Evolutionary conservation across 163 green algal genomes (phyloP), one percentile per base, ranked within the genome.

Genomic region (Scenedesmus sp.): DNA sequence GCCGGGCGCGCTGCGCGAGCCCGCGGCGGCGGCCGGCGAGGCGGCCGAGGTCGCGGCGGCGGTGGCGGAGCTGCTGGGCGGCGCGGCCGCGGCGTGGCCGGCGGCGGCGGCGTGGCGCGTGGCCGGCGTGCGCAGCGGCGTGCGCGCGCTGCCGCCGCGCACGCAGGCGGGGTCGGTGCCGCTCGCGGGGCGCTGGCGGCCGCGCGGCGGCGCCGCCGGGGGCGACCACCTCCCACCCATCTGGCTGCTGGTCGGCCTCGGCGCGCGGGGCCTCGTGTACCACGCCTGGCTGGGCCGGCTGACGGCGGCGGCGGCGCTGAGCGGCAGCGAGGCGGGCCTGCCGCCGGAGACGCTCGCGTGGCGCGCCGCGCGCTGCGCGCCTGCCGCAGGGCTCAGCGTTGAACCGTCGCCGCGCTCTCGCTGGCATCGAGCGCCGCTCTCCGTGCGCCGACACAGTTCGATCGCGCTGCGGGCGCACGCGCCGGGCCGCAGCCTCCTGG

Each of bases 181-280:
- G 0, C 84, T 94, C 36, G 78, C 85, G 26, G 92, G 92, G 1
- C 58, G 54, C 44, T 77, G 75, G 75, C 51, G 1, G 36, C 20
- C 6, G 28, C 18, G 64, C 60, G 51, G 60, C 60, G 51, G 60
- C 63, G 26, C 31, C n/a, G 45, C 4, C 18, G 34, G 14, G 28
- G 62, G 39, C 50, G 51, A 14, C 31, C 53, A 11, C 51, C 54
- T 34, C 18, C 31, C 47, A 20, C 34, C 73, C 48, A 75, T 34
- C 11, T 97, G 92, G 91, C 50, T 95, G 60, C 44, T 93, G 13
- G 85, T 70, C 20, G 93, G 93, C 11, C 80, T 97, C 39, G 93
- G 93, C 0, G 86, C 91, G 0, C 47, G 93, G 0, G 93, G 93
- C n/a, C 76, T 97, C 51, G 84, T 97, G 20, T 97, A 97, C 72